These are phyloP conservation scores for Venustampulla echinocandica DNA, from an alignment of 495 filamentous ascomycete genomes.

Conservation along the genomic window DNA sequence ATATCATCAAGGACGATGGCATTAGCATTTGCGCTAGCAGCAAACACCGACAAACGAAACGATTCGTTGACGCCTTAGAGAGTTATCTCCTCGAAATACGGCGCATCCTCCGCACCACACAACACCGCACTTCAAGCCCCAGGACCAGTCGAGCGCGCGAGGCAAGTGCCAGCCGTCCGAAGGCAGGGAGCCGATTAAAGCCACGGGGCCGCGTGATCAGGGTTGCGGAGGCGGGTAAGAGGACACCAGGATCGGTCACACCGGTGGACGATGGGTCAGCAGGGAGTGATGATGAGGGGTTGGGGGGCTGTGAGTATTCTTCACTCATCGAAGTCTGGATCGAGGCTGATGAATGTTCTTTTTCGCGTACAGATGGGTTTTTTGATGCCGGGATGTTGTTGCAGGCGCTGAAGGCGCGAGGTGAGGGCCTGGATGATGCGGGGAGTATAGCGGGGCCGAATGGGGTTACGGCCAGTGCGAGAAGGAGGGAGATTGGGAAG, in stretches of 20 bases:
- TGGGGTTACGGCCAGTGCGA: conserved; percentile 29
- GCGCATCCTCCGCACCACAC: conserved; percentile 61
- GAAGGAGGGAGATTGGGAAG: conserved; percentile 66
- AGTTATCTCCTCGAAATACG: conserved; percentile 84
- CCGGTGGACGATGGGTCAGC: conserved; percentile 43
- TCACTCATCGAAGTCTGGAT: conserved; percentile 1
- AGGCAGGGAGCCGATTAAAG: conserved; percentile 34
- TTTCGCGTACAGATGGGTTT: conserved; percentile 71
- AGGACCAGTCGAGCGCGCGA: conserved; percentile 57
- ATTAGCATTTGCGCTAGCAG: conserved; percentile 87
- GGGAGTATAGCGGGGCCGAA: conserved; percentile 38
- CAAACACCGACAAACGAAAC: conserved; percentile 86
- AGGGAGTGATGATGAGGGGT: conserved; percentile 76
- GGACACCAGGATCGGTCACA: conserved; percentile 28
- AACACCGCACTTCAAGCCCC: conserved; percentile 38
- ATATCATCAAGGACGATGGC: conserved; percentile 96
- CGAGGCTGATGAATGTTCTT: conserved; percentile 11
- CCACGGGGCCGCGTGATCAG: conserved; percentile 50
- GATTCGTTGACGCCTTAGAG: conserved; percentile 84
- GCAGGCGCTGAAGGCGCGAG: conserved; percentile 66
- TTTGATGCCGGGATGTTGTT: conserved; percentile 92
- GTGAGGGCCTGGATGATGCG: conserved; percentile 15
- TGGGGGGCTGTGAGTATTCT: conserved; percentile 77
- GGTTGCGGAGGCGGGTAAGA: conserved; percentile 26
- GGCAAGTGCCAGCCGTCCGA: conserved; percentile 27